Evolutionary conservation across 164 flowering plant genomes (phyloP), one percentile per base, ranked within the genome.

Genomic region (Aristolochia fimbriata): DNA sequence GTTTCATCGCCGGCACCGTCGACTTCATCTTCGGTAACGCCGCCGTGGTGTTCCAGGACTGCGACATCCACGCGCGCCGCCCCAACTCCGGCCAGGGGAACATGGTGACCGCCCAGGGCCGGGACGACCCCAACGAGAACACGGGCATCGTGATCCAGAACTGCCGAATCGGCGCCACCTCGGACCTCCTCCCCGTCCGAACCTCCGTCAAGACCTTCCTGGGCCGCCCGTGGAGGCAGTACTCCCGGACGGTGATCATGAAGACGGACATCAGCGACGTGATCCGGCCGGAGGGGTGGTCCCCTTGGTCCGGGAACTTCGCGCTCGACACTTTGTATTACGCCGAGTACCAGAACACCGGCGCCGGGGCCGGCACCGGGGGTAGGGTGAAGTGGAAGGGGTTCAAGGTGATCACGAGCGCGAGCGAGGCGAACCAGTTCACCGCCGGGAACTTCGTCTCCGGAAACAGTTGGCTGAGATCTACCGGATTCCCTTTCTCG

Each of bases 11-110:
- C 0, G 96, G 92, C 61, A 86, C 91, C 0, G 88, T 88, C 3
- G 96, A 88, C 54, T 88, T 88, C 75, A 88, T 88, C 59, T 86
- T 88, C 57, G 96, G 96, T 52, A 88, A 88, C 50, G 81, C 80
- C 0, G 96, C 92, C 0, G 84, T 67, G 3, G 77, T 86, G 1
- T 23, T 88, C 37, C 92, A 86, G 60, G 67, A 81, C 62, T 86
- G 91, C 25, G 85, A 82, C 74, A 78, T 88, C 70, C 87, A 78
- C 37, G 90, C 88, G 1, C 82, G 96, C 5, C 75, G 71, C 6
- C 96, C 96, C 4, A 56, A 69, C 25, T 27, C 83, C 0, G 80
- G 84, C 22, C 92, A 88, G 52, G 71, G 56, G 55, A 86, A 88
- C 79, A 86, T 83, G 90, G 52, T 88, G 20, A 86, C 91, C 0